A percentile compares a stretch with the other conserved stretches of the same genome.
phyloP scores from a whole-genome alignment of 2,329 filamentous ascomycete species.

The Rutstroemia sp. region DNA sequence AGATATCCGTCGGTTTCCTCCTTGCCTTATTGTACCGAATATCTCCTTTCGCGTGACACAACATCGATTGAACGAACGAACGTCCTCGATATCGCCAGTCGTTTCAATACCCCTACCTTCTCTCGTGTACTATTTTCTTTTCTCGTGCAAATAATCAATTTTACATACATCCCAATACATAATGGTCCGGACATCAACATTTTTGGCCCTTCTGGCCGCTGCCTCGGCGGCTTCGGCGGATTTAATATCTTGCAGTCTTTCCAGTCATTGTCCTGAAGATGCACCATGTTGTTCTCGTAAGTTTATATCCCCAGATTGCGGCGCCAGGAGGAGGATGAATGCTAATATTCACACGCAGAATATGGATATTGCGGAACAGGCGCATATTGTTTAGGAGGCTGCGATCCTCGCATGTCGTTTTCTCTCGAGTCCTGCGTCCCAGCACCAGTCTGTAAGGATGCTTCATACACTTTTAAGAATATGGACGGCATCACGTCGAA shows the following conservation, averaged over 20 bases:
- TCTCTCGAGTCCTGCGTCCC: conserved; percentile 79
- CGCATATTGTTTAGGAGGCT: conserved; percentile 92
- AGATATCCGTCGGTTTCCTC: not conserved
- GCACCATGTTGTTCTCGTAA: conserved; percentile 76
- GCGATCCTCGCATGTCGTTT: conserved; percentile 80
- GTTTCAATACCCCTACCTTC: conserved; percentile 1
- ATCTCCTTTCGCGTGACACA: not conserved
- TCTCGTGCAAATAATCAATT: not conserved
- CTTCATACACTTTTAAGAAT: conserved; percentile 65
- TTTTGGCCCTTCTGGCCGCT: conserved; percentile 20
- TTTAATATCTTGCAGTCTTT: conserved; percentile 36
- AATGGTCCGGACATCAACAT: conserved; percentile 26
- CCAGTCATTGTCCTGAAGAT: conserved; percentile 59
- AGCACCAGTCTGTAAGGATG: conserved; percentile 70
- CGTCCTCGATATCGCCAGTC: conserved; percentile 5
- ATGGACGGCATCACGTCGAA: conserved; percentile 65
- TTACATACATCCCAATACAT: conserved; percentile 11
- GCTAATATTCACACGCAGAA: conserved; percentile 43
- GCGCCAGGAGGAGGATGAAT: not conserved
- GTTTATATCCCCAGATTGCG: conserved; percentile 25
- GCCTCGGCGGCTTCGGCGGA: conserved; percentile 19
- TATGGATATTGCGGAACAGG: conserved; percentile 91
- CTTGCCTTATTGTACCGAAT: not conserved
- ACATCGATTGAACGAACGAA: not conserved
- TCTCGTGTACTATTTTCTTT: not conserved